phyloP scores from a whole-genome alignment of 257 asterid genomes.

The Solanum corneliomulleri region DNA sequence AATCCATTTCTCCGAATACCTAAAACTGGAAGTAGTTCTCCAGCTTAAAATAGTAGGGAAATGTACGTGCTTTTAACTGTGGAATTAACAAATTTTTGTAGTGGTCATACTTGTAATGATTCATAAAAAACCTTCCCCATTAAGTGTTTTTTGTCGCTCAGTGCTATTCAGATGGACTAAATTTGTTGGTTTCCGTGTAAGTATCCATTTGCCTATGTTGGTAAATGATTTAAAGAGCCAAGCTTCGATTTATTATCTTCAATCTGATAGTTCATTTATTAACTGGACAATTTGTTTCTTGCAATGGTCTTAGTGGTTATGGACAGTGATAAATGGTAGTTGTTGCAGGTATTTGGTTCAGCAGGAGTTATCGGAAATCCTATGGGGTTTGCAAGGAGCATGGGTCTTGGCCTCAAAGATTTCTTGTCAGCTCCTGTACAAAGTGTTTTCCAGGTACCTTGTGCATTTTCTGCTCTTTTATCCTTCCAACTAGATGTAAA shows the following conservation, averaged over 20 bases:
- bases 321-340: background rate
- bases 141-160: background rate
- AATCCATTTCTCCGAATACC: background rate
- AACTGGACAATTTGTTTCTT: background rate
- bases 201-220: background rate
- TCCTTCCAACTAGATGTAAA: background rate
- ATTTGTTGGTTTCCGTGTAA: background rate
- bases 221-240: background rate
- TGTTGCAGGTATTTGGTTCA: slow-evolving; percentile 82
- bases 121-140: background rate
- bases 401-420: slow-evolving; percentile 88
- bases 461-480: background rate
- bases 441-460: slow-evolving; percentile 69
- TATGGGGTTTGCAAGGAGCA: slow-evolving; percentile 86
- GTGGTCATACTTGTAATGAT: background rate
- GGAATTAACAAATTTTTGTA: background rate
- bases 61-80: background rate
- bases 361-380: slow-evolving; percentile 98
- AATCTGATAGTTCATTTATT: background rate
- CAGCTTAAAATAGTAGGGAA: background rate
- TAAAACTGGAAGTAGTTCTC: background rate
- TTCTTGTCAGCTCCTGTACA: slow-evolving; percentile 83
- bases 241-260: background rate
- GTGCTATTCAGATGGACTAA: background rate
- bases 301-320: background rate